Evolutionary conservation across 257 asterid species (phyloP).

Genomic region (Nicotiana paniculata): DNA sequence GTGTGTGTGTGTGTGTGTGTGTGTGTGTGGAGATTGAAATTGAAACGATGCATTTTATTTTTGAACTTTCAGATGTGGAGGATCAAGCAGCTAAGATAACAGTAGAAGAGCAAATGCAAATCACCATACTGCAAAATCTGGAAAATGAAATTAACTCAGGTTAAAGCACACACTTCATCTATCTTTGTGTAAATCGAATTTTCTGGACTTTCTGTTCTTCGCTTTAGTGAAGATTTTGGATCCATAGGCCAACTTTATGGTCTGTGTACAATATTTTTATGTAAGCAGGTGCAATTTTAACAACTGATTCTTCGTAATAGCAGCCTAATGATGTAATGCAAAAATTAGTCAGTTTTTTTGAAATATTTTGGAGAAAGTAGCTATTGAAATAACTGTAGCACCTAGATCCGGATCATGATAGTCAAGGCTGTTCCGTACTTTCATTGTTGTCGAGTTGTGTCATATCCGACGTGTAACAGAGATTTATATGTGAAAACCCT

Average conservation of each 20-base stretch:
- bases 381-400: too few species aligned
- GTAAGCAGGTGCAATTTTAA: neutral
- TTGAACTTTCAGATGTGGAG: constrained; percentile 65
- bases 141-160: constrained; percentile 67
- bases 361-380: neutral
- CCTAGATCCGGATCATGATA: neutral
- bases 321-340: neutral
- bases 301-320: neutral
- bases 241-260: too few species aligned
- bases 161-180: constrained; percentile 4
- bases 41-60: neutral
- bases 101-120: constrained; percentile 68
- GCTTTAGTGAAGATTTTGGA: neutral
- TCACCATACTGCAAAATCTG: constrained; percentile 51
- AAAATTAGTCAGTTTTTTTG: neutral
- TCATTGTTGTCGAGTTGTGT: neutral
- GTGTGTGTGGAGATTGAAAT: neutral
- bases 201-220: neutral
- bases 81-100: constrained; percentile 80
- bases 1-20: neutral
- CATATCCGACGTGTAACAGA: neutral
- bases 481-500: too few species aligned
- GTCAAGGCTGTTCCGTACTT: neutral
- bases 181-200: neutral
- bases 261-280: too few species aligned